Conservation (phyloP, 768 basidiomycete genomes). For the Amylocystis lapponica region DNA sequence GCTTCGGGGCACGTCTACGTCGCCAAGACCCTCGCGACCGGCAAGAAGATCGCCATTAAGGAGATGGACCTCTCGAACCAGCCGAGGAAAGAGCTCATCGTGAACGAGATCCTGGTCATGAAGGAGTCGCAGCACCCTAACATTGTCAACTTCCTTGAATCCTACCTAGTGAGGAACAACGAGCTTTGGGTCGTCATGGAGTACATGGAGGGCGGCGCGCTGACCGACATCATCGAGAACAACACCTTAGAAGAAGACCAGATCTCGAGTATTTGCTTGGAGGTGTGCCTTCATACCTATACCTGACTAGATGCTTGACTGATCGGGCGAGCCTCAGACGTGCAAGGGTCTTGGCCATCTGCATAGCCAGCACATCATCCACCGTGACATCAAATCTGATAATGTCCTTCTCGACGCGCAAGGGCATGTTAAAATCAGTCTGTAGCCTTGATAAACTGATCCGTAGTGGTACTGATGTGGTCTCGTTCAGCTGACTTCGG, state of each 20-base stretch:
- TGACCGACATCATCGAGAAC: slow-evolving; percentile 97
- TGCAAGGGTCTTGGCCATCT: slow-evolving; percentile 93
- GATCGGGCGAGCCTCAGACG: too few relatives aligned
- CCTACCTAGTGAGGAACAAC: slow-evolving; percentile 81
- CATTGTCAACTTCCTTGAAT: slow-evolving; percentile 92
- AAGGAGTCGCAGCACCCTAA: slow-evolving; percentile 97
- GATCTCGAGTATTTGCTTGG: slow-evolving; percentile 85
- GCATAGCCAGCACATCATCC: slow-evolving; percentile 92
- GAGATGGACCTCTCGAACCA: slow-evolving; percentile 97
- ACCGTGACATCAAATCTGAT: slow-evolving; percentile 96
- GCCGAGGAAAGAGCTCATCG: slow-evolving; percentile 94
- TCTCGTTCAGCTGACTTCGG: slow-evolving; percentile 79
- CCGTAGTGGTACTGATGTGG: slow-evolving; percentile 1
- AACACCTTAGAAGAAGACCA: slow-evolving; percentile 94
- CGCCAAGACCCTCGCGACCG: slow-evolving; percentile 80
- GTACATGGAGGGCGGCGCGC: slow-evolving; percentile 96
- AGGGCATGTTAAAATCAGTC: slow-evolving; percentile 96
- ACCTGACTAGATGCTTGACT: too few relatives aligned
- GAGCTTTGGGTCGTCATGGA: slow-evolving; percentile 99
- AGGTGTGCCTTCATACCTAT: slow-evolving; percentile 48
- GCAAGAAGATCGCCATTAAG: slow-evolving; percentile 93
- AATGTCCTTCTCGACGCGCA: slow-evolving; percentile 91
- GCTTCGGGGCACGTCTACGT: slow-evolving; percentile 98
- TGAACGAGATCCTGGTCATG: slow-evolving; percentile 98
- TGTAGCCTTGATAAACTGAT: slow-evolving; percentile 30